Evolutionary conservation across 129 eudicot genomes (phyloP), one percentile per base, ranked within the genome.

Genomic region (Artemisia tridentata): DNA sequence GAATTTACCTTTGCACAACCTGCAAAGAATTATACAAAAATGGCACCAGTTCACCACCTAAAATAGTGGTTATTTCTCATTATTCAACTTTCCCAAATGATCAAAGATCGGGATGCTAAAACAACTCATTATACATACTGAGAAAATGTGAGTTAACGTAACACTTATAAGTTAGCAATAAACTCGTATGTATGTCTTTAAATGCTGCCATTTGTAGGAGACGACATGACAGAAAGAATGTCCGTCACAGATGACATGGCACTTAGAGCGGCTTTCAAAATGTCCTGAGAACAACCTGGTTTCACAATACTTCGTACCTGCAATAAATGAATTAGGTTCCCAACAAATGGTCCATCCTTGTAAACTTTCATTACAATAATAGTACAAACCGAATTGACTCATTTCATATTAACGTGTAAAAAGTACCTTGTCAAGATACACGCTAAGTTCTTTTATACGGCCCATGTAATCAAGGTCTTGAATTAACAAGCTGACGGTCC

Each of bases 401-500:
- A 47, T 21, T 10, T 47, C 29, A 11, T 46, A 19, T 31, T 45
- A 18, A 12, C 12, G 11, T 5, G 49, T n/a, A 54, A 71, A 70
- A 23, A 67, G 57, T 57, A 93, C 99, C 97, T 93, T 85, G 74
- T 95, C 96, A 23, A 95, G 92, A 80, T 90, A 80, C 59, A 75
- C 86, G 49, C 84, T 84, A 79, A 95, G 81, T 60, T 88, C 78
- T 80, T 90, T 95, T 73, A 95, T 88, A 41, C 97, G 99, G 34
- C 99, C 99, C 97, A 95, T 95, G 82, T 95, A 95, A 81, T 95
- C 97, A 82, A 87, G 86, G 68, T 90, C 99, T 71, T 95, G 97
- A 78, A 90, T 91, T 69, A 86, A 84, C 65, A 95, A 72, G 65
- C 80, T 84, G 14, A 95, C 72, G 10, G 96, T 84, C 86, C 86